Evolutionary conservation across 345 rosid species (phyloP).

Genomic region (Arabis hirsuta): DNA sequence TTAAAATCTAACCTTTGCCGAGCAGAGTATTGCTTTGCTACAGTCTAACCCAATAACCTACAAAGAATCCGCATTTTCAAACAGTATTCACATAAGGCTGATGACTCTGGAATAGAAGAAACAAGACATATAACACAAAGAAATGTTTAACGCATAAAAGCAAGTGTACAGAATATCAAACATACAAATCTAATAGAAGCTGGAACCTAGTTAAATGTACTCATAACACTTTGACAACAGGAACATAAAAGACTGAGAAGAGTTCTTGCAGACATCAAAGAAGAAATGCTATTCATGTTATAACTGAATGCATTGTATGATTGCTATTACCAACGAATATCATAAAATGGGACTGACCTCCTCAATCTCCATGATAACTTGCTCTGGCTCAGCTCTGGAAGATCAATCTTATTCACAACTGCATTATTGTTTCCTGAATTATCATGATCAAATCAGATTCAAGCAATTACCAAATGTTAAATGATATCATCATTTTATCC

Average conservation of each 20-base stretch:
- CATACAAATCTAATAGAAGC: slow-evolving; percentile 13
- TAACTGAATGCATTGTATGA: slow-evolving; percentile 4
- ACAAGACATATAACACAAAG: slow-evolving; percentile 17
- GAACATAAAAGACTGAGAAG: background rate
- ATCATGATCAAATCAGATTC: slow-evolving; percentile 10
- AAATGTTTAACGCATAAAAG: slow-evolving; percentile 17
- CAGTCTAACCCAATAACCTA: slow-evolving; percentile 97
- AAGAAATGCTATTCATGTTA: slow-evolving; percentile 1
- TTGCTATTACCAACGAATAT: slow-evolving; percentile 11
- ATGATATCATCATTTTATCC: slow-evolving; percentile 5
- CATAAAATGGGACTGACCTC: slow-evolving; percentile 70
- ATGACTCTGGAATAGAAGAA: slow-evolving; percentile 30
- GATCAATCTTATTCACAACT: slow-evolving; percentile 89
- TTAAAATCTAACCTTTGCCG: slow-evolving; percentile 82
- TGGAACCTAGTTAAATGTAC: slow-evolving; percentile 19
- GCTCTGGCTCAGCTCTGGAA: slow-evolving; percentile 97
- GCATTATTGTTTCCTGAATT: slow-evolving; percentile 16
- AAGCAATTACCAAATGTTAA: background rate
- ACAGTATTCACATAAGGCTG: slow-evolving; percentile 15
- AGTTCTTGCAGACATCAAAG: slow-evolving; percentile 22
- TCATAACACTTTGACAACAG: background rate
- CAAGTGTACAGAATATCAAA: background rate
- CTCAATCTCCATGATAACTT: slow-evolving; percentile 84
- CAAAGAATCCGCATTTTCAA: slow-evolving; percentile 24
- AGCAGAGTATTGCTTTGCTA: slow-evolving; percentile 88